These are phyloP conservation scores for Candida buenavistaensis DNA, from an alignment of 1,139 yeast genomes.

Conservation along the genomic window DNA sequence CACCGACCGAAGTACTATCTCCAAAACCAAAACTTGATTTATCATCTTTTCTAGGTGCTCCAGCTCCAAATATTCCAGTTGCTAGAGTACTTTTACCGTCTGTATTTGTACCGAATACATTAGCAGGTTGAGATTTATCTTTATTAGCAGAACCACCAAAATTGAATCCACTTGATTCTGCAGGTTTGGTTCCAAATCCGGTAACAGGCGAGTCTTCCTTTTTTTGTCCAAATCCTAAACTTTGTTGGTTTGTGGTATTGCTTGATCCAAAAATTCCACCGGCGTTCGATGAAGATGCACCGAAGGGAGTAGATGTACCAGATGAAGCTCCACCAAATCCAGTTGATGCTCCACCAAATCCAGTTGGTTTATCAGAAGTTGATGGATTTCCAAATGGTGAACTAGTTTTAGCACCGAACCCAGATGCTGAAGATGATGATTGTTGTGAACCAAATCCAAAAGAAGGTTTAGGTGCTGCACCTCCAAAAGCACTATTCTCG, in stretches of 20 bases:
- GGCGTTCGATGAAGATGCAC: constrained; percentile 6
- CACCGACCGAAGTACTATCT: constrained; percentile 9
- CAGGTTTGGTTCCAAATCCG: constrained; percentile 12
- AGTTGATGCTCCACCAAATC: constrained; percentile 14
- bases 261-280: constrained; percentile 26
- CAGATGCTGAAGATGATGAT: not conserved
- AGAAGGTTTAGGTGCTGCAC: constrained; percentile 1
- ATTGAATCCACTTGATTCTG: constrained; percentile 13
- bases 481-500: constrained; percentile 16
- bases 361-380: constrained; percentile 4
- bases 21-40: constrained; percentile 10
- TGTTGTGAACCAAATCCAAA: constrained; percentile 6
- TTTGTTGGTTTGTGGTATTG: constrained; percentile 19
- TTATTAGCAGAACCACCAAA: constrained; percentile 23
- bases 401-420: constrained; percentile 11
- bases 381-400: constrained; percentile 9
- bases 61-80: constrained; percentile 24
- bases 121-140: constrained; percentile 17
- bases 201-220: constrained; percentile 16
- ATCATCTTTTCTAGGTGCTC: constrained; percentile 21
- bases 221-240: constrained; percentile 18
- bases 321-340: constrained; percentile 17
- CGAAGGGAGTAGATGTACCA: constrained; percentile 23
- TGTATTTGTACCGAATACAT: not conserved
- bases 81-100: constrained; percentile 10